phyloP scores from a whole-genome alignment of 78 protist species.

The Dictyostelium intermedium region DNA sequence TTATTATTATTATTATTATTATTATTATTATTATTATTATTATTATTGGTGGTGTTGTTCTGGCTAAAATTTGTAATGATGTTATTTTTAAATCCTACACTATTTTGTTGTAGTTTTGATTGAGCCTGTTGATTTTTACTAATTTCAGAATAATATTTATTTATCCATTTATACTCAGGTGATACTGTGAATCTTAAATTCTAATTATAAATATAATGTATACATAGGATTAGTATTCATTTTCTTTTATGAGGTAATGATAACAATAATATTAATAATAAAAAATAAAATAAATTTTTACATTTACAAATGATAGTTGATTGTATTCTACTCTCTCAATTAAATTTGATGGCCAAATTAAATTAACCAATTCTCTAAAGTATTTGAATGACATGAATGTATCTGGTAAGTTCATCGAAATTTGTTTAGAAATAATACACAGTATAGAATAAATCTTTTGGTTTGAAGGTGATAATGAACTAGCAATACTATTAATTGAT shows the following conservation, averaged over 20 bases:
- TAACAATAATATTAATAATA: background rate
- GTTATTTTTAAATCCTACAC: background rate
- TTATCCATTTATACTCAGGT: constrained; percentile 49
- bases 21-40: too few species aligned
- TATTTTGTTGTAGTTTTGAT: background rate
- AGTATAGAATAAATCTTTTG: constrained; percentile 40
- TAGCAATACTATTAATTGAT: background rate
- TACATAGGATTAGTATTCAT: background rate
- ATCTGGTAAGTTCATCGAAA: constrained; percentile 57
- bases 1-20: too few species aligned
- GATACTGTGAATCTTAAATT: constrained; percentile 38
- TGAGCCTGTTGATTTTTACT: background rate
- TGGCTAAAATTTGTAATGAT: background rate
- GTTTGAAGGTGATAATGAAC: constrained; percentile 1
- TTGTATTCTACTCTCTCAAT: background rate
- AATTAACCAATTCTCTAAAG: constrained; percentile 26
- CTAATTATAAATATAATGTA: background rate
- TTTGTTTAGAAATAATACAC: constrained; percentile 40
- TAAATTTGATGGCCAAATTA: constrained; percentile 25
- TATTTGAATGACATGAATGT: constrained; percentile 64
- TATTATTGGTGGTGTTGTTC: background rate
- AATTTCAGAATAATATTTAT: constrained; percentile 37
- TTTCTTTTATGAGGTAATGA: background rate
- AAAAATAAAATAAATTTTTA: too few species aligned
- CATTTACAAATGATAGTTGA: background rate